Conservation (phyloP, 257 asterid species). For the Ocimum tenuiflorum region DNA sequence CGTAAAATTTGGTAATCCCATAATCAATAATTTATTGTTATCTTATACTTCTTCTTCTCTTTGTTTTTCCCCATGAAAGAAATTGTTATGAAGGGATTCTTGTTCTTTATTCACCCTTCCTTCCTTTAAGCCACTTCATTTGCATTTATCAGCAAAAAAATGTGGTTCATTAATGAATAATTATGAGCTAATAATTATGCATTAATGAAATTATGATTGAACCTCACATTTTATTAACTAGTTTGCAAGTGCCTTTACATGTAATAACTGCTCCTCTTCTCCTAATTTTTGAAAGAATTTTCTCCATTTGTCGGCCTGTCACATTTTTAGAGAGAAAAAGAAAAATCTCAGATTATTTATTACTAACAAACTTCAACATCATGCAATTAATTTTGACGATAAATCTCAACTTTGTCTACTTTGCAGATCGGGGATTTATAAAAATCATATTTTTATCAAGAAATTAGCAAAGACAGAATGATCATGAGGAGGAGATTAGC, state of each 20-base stretch:
- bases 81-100: not conserved
- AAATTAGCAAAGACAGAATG: conserved; percentile 14
- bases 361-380: not conserved
- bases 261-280: not conserved
- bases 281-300: not conserved
- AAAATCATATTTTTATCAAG: not conserved
- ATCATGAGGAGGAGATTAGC: conserved; percentile 63
- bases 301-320: conserved; percentile 2
- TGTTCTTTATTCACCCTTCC: not conserved
- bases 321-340: not conserved
- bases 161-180: not conserved
- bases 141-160: not conserved
- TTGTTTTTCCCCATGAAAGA: not conserved
- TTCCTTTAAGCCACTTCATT: not conserved
- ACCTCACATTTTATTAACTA: conserved; percentile 6
- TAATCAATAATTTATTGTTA: conserved; percentile 11
- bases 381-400: not conserved
- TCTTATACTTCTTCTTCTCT: not conserved
- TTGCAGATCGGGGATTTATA: conserved; percentile 19
- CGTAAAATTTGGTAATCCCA: conserved; percentile 29
- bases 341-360: not conserved
- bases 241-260: not conserved
- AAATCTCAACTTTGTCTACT: not conserved
- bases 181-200: conserved; percentile 1
- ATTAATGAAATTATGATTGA: conserved; percentile 15